Evolutionary conservation across 228 moss, liverwort and hornwort genomes (phyloP), one percentile per base, ranked within the genome.

Genomic region (Sphagnum fallax): DNA sequence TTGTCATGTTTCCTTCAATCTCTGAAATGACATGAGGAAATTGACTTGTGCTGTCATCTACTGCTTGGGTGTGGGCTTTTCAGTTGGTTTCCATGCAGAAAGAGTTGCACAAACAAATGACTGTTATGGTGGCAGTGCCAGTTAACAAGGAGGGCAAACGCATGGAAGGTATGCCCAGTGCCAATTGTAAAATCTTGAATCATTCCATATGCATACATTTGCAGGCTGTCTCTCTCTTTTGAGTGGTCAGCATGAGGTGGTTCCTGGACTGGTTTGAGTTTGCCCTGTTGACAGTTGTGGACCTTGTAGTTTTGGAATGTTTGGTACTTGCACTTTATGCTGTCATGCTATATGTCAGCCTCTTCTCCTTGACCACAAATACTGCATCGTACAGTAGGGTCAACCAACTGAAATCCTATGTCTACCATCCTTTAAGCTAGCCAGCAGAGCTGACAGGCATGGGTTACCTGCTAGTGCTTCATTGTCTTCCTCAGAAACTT

Each of bases 31-130:
- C 16, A 47, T 62, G 16, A 4, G 14, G 8, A 16, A 62, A 62
- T 16, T 47, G 65, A 48, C 47, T 62, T 49, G 53, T 49, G 13
- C 70, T 74, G 75, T 67, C 59, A 47, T 52, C 13, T 13, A 32
- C 66, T 64, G 51, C 14, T 16, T 67, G 73, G 58, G 32, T 32
- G 32, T 32, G 71, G 60, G 71, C 71, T 62, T 63, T 67, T 51
- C 84, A 97, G 93, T 77, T 97, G 83, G 81, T 93, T 58, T 77
- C 80, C 52, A 82, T 81, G 82, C 96, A 97, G 66, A 93, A 88
- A 71, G 96, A 96, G 53, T 61, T 96, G 60, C 93, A 91, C 52
- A 97, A 97, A 83, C 96, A 97, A 73, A 84, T 97, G 74, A 83
- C 88, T n/a, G 80, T 91, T 61, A 89, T 87, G 79, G 86, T 97